Conservation (phyloP, 1,139 yeast species). For the Saccharomyces hybrid region DNA sequence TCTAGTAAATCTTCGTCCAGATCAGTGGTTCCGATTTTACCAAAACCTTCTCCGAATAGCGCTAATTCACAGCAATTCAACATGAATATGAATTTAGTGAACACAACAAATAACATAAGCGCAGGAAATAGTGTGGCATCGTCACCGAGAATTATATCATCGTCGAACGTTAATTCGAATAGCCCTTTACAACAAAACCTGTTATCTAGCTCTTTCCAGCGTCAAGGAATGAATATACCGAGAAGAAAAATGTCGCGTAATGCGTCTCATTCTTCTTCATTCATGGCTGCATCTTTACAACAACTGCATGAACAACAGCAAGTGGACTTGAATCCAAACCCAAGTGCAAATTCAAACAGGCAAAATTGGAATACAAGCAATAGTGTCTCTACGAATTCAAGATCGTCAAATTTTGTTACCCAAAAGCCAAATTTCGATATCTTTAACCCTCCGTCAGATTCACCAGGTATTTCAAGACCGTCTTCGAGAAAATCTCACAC, state of each 20-base stretch:
- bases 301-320: constrained; percentile 18
- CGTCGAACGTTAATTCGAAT: constrained; percentile 10
- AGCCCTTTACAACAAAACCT: constrained; percentile 19
- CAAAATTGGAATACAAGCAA: constrained; percentile 5
- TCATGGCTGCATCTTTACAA: constrained; percentile 25
- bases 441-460: constrained; percentile 14
- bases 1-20: constrained; percentile 29
- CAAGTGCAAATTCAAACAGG: constrained; percentile 5
- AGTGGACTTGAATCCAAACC: constrained; percentile 7
- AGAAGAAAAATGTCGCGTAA: constrained; percentile 26
- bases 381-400: constrained; percentile 10
- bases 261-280: constrained; percentile 26
- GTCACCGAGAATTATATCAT: constrained; percentile 21
- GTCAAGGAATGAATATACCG: constrained; percentile 23
- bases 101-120: background rate
- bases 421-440: constrained; percentile 20
- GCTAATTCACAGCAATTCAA: constrained; percentile 4
- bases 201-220: constrained; percentile 18
- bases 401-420: constrained; percentile 16
- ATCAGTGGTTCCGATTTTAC: constrained; percentile 30
- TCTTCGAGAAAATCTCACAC: constrained; percentile 22
- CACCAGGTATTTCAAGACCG: constrained; percentile 10
- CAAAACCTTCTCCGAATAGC: constrained; percentile 25
- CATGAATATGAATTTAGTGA: background rate
- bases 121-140: constrained; percentile 23